These are phyloP conservation scores for Penicillium sp. DNA, from an alignment of 2,329 filamentous ascomycete species.

Conservation along the genomic window DNA sequence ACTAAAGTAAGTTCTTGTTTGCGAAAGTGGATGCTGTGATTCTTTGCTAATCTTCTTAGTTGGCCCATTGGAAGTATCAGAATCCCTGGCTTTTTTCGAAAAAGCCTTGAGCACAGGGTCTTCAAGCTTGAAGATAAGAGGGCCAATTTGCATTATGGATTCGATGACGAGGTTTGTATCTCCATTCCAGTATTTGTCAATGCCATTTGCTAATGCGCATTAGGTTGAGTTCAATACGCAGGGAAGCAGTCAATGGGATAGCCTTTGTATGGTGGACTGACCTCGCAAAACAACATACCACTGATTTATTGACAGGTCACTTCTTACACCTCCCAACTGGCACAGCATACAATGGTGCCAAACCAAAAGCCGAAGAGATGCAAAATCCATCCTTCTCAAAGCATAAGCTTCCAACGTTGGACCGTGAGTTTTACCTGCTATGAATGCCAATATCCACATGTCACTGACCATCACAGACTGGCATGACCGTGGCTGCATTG, in stretches of 20 bases:
- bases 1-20: constrained; percentile 39
- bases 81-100: constrained; percentile 37
- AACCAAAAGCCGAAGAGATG: constrained; percentile 25
- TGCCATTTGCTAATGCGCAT: not conserved
- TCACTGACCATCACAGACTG: constrained; percentile 31
- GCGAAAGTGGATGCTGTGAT: not conserved
- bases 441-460: not conserved
- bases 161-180: constrained; percentile 43
- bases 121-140: constrained; percentile 24
- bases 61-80: constrained; percentile 33
- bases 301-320: constrained; percentile 16
- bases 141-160: constrained; percentile 38
- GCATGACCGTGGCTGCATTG: constrained; percentile 46
- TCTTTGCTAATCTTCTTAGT: constrained; percentile 1
- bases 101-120: constrained; percentile 31
- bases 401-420: constrained; percentile 23
- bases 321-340: constrained; percentile 24
- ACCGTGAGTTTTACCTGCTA: constrained; percentile 9
- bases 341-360: constrained; percentile 34
- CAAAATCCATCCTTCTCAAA: constrained; percentile 1
- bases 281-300: constrained; percentile 21
- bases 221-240: constrained; percentile 49
- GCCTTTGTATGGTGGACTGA: constrained; percentile 36
- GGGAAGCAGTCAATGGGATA: constrained; percentile 48
- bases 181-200: not conserved